Evolutionary conservation across 768 basidiomycete genomes (phyloP).

Genomic region (Albatrellus ellisii): DNA sequence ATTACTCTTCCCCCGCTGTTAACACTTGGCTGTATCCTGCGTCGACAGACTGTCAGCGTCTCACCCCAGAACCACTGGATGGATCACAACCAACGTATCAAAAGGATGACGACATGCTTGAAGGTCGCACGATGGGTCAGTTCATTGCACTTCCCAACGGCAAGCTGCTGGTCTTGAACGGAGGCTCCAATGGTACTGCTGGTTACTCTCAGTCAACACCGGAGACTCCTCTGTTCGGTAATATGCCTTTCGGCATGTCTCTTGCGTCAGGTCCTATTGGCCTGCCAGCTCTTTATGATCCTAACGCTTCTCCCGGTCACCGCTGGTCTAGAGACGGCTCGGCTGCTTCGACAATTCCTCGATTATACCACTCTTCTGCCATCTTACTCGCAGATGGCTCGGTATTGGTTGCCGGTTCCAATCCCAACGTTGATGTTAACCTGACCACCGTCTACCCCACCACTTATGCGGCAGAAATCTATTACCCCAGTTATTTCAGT

Average conservation of each 20-base stretch:
- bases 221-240: constrained; percentile 19
- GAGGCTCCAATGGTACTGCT: constrained; percentile 76
- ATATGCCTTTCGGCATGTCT: constrained; percentile 62
- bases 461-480: constrained; percentile 72
- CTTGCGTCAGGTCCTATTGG: constrained; percentile 71
- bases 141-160: constrained; percentile 77
- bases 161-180: constrained; percentile 71
- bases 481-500: constrained; percentile 85
- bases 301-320: constrained; percentile 51
- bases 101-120: constrained; percentile 64
- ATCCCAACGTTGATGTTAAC: constrained; percentile 83
- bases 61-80: constrained; percentile 75
- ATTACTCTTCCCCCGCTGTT: constrained; percentile 60
- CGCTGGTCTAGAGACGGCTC: constrained; percentile 67
- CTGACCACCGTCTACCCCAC: constrained; percentile 51
- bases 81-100: constrained; percentile 46
- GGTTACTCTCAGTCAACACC: constrained; percentile 53
- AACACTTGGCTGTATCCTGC: constrained; percentile 66
- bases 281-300: constrained; percentile 77
- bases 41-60: constrained; percentile 62
- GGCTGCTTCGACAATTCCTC: constrained; percentile 46
- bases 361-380: constrained; percentile 87
- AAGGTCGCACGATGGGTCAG: constrained; percentile 82
- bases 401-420: constrained; percentile 83
- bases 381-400: constrained; percentile 83